phyloP scores from a whole-genome alignment of 441 rosid genomes.

The Adansonia grandidieri region DNA sequence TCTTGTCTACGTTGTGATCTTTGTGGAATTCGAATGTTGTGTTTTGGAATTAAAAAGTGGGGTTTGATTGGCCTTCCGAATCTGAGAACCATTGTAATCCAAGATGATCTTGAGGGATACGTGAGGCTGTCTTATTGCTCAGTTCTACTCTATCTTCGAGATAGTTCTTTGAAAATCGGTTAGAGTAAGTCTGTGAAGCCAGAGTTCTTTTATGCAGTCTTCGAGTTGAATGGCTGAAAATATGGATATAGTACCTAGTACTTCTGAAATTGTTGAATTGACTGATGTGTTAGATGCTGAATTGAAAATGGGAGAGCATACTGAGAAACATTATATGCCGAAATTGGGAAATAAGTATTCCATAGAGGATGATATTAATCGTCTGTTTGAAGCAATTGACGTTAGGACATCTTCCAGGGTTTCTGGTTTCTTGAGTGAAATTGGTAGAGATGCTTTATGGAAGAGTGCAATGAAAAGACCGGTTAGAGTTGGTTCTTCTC shows the following conservation, averaged over 20 bases:
- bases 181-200: conserved; percentile 31
- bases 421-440: conserved; percentile 33
- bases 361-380: conserved; percentile 74
- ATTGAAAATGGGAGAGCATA: conserved; percentile 34
- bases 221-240: conserved; percentile 29
- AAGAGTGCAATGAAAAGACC: conserved; percentile 83
- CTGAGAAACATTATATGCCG: conserved; percentile 33
- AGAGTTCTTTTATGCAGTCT: conserved; percentile 23
- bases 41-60: conserved; percentile 29
- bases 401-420: conserved; percentile 49
- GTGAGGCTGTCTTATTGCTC: conserved; percentile 28
- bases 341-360: conserved; percentile 54
- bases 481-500: conserved; percentile 60
- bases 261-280: conserved; percentile 67
- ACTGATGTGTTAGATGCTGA: conserved; percentile 42
- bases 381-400: conserved; percentile 72
- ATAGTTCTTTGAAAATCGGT: conserved; percentile 49
- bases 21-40: conserved; percentile 37
- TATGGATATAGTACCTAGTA: conserved; percentile 49
- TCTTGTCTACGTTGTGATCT: neutral
- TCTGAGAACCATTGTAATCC: conserved; percentile 40
- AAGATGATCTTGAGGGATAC: conserved; percentile 30
- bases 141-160: conserved; percentile 32
- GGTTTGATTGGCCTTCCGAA: conserved; percentile 26
- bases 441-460: conserved; percentile 46